Evolutionary conservation across 1,284 basidiomycete species (phyloP).

Genomic region (Thecaphora thlaspeos): DNA sequence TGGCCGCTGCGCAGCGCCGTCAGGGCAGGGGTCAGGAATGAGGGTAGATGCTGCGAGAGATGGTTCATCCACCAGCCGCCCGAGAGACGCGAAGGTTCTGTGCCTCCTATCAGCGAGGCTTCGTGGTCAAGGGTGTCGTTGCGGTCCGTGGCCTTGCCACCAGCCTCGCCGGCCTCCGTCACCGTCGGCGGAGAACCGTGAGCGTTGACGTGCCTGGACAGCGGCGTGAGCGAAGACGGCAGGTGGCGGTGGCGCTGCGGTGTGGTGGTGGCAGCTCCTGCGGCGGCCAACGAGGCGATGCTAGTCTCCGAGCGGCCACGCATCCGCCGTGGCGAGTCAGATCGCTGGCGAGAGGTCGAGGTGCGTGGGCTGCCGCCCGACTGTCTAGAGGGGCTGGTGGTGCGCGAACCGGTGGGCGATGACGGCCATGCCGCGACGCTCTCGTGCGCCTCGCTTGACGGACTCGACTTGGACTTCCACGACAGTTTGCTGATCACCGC

Average conservation of each 20-base stretch:
- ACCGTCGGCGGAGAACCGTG: no score
- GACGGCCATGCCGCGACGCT: neutral
- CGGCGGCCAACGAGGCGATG: no score
- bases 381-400: neutral
- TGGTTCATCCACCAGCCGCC: constrained; percentile 26
- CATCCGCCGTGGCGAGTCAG: neutral
- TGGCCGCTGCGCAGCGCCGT: constrained; percentile 15
- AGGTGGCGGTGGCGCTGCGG: neutral
- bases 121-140: neutral
- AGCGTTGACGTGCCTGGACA: neutral
- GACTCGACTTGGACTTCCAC: neutral
- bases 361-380: neutral
- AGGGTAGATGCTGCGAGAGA: constrained; percentile 32
- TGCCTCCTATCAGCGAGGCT: neutral
- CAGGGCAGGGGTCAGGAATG: constrained; percentile 20
- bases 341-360: neutral
- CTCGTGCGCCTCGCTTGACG: neutral
- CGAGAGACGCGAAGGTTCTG: neutral
- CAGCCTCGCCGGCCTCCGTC: no score
- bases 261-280: neutral
- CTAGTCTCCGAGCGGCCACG: neutral
- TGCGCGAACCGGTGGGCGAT: neutral
- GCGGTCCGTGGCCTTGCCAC: neutral
- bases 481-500: neutral
- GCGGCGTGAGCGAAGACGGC: neutral